Evolutionary conservation across 176 grass and related monocot genomes (phyloP).

Genomic region (Metroxylon sagu): DNA sequence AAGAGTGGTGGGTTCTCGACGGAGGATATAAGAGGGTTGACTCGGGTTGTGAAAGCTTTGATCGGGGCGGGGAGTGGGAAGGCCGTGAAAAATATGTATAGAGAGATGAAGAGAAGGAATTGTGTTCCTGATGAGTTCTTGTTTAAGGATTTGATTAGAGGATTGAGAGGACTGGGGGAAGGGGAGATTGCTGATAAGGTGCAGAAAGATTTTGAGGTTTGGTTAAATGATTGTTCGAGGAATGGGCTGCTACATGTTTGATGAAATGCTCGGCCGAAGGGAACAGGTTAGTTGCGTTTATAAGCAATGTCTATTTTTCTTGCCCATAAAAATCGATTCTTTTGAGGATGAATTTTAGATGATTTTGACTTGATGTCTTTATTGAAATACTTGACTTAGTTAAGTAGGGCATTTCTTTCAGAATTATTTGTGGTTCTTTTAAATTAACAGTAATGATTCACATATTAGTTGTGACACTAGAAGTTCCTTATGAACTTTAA

Average conservation of each 20-base stretch:
- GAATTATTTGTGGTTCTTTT: no score
- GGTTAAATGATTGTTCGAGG: constrained; percentile 27
- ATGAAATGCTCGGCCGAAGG: neutral
- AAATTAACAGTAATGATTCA: no score
- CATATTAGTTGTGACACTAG: no score
- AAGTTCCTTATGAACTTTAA: no score
- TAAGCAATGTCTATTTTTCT: no score
- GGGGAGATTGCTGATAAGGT: constrained; percentile 39
- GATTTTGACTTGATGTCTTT: no score
- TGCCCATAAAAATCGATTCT: no score
- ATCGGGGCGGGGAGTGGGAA: constrained; percentile 41
- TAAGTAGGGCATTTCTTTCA: no score
- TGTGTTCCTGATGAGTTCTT: constrained; percentile 60
- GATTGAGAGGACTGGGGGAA: constrained; percentile 57
- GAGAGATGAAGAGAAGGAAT: constrained; percentile 36
- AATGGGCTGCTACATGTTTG: neutral
- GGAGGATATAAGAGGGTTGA: constrained; percentile 48
- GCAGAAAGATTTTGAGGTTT: constrained; percentile 52
- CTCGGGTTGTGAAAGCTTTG: constrained; percentile 54
- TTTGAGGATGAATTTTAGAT: no score
- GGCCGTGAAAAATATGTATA: constrained; percentile 57
- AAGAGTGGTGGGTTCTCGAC: constrained; percentile 30
- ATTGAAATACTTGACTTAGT: no score
- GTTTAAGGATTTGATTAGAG: constrained; percentile 51
- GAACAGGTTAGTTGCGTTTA: neutral